These are phyloP conservation scores for Ascochyta lentis DNA, from an alignment of 2,329 filamentous ascomycete genomes.

Conservation along the genomic window DNA sequence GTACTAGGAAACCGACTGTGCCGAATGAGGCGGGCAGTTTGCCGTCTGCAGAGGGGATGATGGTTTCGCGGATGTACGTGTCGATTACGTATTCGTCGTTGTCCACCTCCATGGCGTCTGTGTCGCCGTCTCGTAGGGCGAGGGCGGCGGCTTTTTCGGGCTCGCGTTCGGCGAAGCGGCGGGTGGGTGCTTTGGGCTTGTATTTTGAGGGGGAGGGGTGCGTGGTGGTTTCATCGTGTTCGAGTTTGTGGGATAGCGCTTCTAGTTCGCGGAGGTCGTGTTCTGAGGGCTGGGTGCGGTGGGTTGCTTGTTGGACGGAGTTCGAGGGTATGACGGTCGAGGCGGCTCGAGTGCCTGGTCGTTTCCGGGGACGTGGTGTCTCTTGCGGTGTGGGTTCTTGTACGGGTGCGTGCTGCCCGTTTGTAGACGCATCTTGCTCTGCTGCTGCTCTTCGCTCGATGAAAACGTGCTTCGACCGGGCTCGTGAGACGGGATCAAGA, in stretches of 20 bases:
- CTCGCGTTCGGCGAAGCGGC: constrained; percentile 44
- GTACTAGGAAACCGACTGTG: constrained; percentile 55
- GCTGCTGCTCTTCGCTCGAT: constrained; percentile 23
- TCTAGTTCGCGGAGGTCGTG: constrained; percentile 43
- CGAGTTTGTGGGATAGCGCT: constrained; percentile 42
- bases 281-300: constrained; percentile 26
- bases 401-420: constrained; percentile 8
- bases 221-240: constrained; percentile 29
- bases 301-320: constrained; percentile 9
- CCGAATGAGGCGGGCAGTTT: constrained; percentile 30
- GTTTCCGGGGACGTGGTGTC: constrained; percentile 32
- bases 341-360: constrained; percentile 36
- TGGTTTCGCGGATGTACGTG: constrained; percentile 62
- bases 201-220: constrained; percentile 34
- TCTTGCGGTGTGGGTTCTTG: constrained; percentile 13
- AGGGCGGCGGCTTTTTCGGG: constrained; percentile 35
- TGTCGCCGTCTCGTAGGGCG: constrained; percentile 16
- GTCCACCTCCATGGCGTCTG: constrained; percentile 48
- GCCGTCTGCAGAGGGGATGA: constrained; percentile 45
- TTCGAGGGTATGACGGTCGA: constrained; percentile 17
- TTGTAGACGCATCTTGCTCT: constrained; percentile 1
- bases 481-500: constrained; percentile 28
- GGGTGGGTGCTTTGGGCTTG: constrained; percentile 44
- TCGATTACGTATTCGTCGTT: constrained; percentile 66
- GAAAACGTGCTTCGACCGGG: constrained; percentile 29